phyloP scores from a whole-genome alignment of 331 rosid genomes.

The Acacia pycnantha region DNA sequence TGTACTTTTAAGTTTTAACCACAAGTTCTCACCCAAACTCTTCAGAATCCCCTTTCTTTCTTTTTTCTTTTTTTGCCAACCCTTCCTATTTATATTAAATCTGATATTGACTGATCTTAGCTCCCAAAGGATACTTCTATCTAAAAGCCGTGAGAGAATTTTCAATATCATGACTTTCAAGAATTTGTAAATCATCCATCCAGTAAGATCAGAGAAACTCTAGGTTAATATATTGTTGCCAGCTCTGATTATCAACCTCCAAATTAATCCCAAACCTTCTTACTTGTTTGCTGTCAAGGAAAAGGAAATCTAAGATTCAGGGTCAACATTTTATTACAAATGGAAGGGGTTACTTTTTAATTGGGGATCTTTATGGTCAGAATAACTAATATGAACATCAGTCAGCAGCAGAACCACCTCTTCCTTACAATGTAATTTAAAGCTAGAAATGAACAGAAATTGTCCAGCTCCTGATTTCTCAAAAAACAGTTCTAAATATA shows the following conservation, averaged over 20 bases:
- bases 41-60: background rate
- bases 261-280: background rate
- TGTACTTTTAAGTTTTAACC: background rate
- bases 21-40: conserved; percentile 6
- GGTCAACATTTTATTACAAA: background rate
- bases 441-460: background rate
- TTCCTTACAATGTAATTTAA: background rate
- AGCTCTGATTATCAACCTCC: background rate
- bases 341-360: background rate
- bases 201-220: background rate
- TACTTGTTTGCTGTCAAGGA: background rate
- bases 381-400: background rate
- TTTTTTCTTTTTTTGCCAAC: background rate
- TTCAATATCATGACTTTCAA: conserved; percentile 16
- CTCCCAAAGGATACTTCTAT: conserved; percentile 10
- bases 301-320: background rate
- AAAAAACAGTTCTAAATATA: background rate
- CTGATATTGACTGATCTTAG: background rate
- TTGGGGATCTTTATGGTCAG: background rate
- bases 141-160: conserved; percentile 8
- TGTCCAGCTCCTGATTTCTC: background rate
- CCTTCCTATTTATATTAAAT: conserved; percentile 16
- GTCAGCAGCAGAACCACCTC: background rate
- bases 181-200: conserved; percentile 18
- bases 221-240: background rate